Conservation (phyloP, 768 basidiomycete species). For the Paxillus involutus region DNA sequence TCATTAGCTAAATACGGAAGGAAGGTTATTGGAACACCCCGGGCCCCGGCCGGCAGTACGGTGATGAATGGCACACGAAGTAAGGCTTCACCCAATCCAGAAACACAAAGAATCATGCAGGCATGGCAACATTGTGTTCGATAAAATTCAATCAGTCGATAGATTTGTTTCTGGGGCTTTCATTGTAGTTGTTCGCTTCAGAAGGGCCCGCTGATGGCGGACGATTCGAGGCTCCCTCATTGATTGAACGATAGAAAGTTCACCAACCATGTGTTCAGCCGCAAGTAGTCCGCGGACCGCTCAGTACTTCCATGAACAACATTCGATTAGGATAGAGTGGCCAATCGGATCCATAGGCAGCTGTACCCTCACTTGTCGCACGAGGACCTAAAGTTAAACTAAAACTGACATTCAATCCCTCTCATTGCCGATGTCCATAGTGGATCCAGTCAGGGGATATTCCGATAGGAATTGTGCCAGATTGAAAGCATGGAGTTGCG, state of each 20-base stretch:
- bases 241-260: conserved; percentile 5
- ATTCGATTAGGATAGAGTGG: not conserved
- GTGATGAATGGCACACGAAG: not conserved
- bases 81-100: not conserved
- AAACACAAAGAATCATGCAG: not conserved
- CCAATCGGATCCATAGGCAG: not conserved
- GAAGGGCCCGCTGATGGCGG: conserved; percentile 24
- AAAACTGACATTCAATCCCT: no score
- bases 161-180: conserved; percentile 19
- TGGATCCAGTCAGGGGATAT: not conserved
- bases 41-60: not conserved
- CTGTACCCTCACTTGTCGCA: no score
- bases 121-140: not conserved
- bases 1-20: no score
- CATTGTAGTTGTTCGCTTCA: conserved; percentile 15
- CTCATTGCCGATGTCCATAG: no score
- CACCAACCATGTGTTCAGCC: not conserved
- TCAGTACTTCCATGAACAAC: not conserved
- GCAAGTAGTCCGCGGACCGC: conserved; percentile 23
- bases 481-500: not conserved
- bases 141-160: conserved; percentile 1
- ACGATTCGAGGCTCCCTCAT: conserved; percentile 12
- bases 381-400: no score
- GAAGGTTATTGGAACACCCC: no score
- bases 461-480: not conserved